Conservation (phyloP, 1,284 basidiomycete genomes). For the Ustilago xerochloae region DNA sequence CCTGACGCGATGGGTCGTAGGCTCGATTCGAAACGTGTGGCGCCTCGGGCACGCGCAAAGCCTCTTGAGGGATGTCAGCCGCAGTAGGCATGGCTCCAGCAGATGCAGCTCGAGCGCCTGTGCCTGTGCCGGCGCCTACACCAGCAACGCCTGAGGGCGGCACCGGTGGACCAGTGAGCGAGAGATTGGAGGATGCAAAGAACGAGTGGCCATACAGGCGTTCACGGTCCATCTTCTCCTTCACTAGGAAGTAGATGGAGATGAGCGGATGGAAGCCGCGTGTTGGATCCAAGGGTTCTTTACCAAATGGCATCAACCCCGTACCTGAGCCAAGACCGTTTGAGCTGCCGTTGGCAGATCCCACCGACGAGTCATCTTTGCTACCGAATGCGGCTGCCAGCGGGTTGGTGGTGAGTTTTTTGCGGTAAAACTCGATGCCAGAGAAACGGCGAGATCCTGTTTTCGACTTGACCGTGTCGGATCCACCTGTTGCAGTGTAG, state of each 20-base stretch:
- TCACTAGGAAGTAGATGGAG: conserved; percentile 94
- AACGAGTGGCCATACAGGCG: conserved; percentile 90
- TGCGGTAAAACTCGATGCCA: conserved; percentile 92
- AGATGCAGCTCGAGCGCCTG: conserved; percentile 14
- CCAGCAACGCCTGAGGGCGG: conserved; percentile 21
- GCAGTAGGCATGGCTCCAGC: conserved; percentile 61
- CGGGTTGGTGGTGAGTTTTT: conserved; percentile 74
- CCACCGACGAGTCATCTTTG: conserved; percentile 41
- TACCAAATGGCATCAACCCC: conserved; percentile 40
- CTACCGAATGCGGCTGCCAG: conserved; percentile 51
- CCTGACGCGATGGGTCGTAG: conserved; percentile 48
- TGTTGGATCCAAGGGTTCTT: conserved; percentile 80
- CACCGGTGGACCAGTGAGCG: conserved; percentile 60
- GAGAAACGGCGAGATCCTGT: conserved; percentile 76
- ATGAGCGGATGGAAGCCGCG: conserved; percentile 92
- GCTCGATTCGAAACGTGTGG: conserved; percentile 59
- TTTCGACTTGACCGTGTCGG: conserved; percentile 48
- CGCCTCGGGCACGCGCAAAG: conserved; percentile 61
- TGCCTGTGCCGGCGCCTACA: conserved; percentile 21
- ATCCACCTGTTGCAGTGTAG: conserved; percentile 11
- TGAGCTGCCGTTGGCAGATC: conserved; percentile 24
- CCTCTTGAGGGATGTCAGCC: conserved; percentile 66
- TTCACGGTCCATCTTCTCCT: conserved; percentile 94
- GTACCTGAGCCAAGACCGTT: conserved; percentile 52
- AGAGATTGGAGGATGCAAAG: conserved; percentile 90